These are phyloP conservation scores for Monotropa hypopitys DNA, from an alignment of 179 eudicot species.

Conservation along the genomic window DNA sequence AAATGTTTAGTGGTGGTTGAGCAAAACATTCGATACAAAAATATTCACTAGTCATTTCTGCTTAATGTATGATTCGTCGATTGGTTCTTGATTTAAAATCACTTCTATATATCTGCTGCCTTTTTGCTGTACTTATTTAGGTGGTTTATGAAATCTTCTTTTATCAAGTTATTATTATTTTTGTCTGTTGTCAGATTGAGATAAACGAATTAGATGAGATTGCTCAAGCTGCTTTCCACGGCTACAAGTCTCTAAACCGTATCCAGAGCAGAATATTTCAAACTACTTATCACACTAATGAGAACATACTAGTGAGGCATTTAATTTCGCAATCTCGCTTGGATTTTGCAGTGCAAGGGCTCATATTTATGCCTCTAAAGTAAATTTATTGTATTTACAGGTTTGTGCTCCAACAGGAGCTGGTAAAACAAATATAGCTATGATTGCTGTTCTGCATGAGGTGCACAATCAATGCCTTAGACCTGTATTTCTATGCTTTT, in stretches of 20 bases:
- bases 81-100: neutral
- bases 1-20: no score
- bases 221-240: constrained; percentile 97
- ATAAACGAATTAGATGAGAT: constrained; percentile 87
- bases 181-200: constrained; percentile 53
- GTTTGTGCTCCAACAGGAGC: constrained; percentile 99
- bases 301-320: constrained; percentile 74
- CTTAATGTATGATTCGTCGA: neutral
- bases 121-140: neutral
- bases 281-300: constrained; percentile 74
- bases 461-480: constrained; percentile 21
- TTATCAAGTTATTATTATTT: neutral
- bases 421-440: constrained; percentile 95
- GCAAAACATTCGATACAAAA: no score
- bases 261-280: constrained; percentile 88
- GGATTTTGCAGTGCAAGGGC: neutral
- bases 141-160: neutral
- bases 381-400: constrained; percentile 30
- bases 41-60: neutral
- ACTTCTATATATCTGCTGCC: neutral
- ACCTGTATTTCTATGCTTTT: neutral
- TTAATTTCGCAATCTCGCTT: neutral
- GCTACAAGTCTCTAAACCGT: constrained; percentile 86
- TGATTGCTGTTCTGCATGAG: constrained; percentile 93
- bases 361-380: constrained; percentile 7